Conservation (phyloP, 768 basidiomycete genomes). For the Kwoniella dejecticola region DNA sequence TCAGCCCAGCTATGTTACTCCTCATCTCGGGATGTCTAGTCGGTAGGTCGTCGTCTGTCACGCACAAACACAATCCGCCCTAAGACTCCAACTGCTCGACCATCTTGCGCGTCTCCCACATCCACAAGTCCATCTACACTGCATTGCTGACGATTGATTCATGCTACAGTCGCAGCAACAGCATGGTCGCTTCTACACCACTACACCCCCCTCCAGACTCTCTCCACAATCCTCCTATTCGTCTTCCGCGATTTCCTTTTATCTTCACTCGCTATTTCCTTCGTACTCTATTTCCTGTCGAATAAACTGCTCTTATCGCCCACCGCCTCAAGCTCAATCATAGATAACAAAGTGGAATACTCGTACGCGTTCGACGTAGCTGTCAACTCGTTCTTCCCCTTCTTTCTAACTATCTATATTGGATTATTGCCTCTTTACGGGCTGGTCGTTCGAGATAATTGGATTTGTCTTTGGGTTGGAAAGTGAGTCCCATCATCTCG, state of each 20-base stretch:
- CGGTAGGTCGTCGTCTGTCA: conserved; percentile 61
- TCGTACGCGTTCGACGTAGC: conserved; percentile 96
- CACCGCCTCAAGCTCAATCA: conserved; percentile 64
- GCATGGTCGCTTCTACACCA: conserved; percentile 86
- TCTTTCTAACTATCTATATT: conserved; percentile 85
- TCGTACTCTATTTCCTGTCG: conserved; percentile 64
- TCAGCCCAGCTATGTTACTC: conserved; percentile 79
- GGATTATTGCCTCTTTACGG: conserved; percentile 84
- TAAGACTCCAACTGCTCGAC: too few species aligned
- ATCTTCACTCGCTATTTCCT: conserved; percentile 72
- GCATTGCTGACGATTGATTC: too few species aligned
- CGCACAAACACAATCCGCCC: too few species aligned
- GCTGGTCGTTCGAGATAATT: conserved; percentile 77
- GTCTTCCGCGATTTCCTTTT: conserved; percentile 84
- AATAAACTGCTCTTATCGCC: conserved; percentile 72
- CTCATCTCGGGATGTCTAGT: conserved; percentile 76
- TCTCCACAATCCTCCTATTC: conserved; percentile 76
- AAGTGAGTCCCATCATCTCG: too few species aligned
- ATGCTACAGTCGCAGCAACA: conserved; percentile 68
- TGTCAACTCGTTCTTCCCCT: conserved; percentile 93
- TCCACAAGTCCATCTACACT: too few species aligned
- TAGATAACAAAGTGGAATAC: conserved; percentile 75
- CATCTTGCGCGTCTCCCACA: too few species aligned
- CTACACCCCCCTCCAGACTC: conserved; percentile 62
- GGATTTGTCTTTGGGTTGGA: conserved; percentile 91